Base-by-base conservation (phyloP, 164 flowering plant species). In the Aristolochia fimbriata region DNA sequence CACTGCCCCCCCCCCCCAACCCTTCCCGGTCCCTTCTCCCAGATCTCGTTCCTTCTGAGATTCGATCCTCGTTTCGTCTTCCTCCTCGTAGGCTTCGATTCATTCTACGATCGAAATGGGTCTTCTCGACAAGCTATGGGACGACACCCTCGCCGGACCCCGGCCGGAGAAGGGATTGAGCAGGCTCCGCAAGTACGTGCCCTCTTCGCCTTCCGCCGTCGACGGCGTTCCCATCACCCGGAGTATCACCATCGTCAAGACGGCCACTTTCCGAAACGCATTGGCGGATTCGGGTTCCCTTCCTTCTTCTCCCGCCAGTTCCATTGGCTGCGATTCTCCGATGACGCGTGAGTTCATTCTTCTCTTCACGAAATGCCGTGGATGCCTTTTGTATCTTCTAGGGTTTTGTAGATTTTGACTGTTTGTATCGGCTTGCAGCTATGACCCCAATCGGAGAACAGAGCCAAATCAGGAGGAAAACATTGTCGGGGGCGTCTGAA, bases 111-210 rank as follows among this genome's bases (percentile, higher is more conserved):
- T 27, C 30, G 3, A 27, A 15, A 62, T 62, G 65, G 65, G 65
- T 41, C 48, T 62, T 41, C 49, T 62, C 49, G 65, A 52, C 15
- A 53, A 87, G 74, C 83, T 93, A 4, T 93, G 98, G 98, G 98
- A 93, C 60, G 96, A 93, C 62, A 87, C 96, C 63, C 75, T 89
- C 24, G 98, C 97, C 68, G 98, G 98, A 6, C 97, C 98, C 13
- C 80, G 52, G 53, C 98, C 97, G 50, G 98, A 93, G 0, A 71
- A 11, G 53, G 98, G 98, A 66, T 93, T 89, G 63, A 88, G 96
- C 47, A 81, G 79, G 77, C 94, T 93, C 53, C 82, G 98, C 15
- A 87, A 85, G 71, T 55, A 45, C 59, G 9, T 70, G 83, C 67
- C 20, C 60, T 60, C 77, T 30, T n/a, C 74, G n/a, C 62, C 67